phyloP scores from a whole-genome alignment of 768 basidiomycete species.

The Tulasnella sp. region DNA sequence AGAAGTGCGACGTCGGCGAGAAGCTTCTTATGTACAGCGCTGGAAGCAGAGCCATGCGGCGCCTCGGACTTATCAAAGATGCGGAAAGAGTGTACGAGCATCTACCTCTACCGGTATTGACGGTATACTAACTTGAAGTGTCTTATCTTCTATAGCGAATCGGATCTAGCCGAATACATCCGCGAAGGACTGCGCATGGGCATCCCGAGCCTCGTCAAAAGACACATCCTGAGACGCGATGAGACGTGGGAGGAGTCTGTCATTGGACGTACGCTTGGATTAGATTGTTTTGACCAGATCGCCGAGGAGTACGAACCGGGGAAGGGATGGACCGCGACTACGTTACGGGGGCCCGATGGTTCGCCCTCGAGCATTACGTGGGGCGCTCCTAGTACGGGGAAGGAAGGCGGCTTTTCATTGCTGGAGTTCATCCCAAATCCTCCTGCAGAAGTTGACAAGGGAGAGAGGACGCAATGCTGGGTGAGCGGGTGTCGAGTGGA shows the following conservation, averaged over 20 bases:
- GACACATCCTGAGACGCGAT: not conserved
- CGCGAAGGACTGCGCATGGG: slow-evolving; percentile 50
- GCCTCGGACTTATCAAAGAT: slow-evolving; percentile 41
- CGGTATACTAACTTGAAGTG: not conserved
- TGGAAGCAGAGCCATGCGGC: slow-evolving; percentile 85
- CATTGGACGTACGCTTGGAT: not conserved
- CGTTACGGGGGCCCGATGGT: not conserved
- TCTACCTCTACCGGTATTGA: not conserved
- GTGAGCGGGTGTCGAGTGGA: slow-evolving; percentile 2
- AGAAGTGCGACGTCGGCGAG: slow-evolving; percentile 98
- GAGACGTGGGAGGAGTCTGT: slow-evolving; percentile 2
- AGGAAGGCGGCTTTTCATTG: not conserved
- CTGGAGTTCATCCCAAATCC: not conserved
- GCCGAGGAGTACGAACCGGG: not conserved
- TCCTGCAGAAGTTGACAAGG: not conserved
- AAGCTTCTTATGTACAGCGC: slow-evolving; percentile 85
- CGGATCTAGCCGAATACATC: not conserved
- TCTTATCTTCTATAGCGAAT: not conserved
- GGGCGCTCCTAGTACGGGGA: not conserved
- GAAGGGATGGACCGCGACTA: slow-evolving; percentile 1
- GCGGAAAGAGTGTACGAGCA: not conserved
- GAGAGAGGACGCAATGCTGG: not conserved
- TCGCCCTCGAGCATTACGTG: not conserved
- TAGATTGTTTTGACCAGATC: not conserved
- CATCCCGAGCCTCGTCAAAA: not conserved